These are phyloP conservation scores for Vitis hybrid DNA, from an alignment of 177 flowering plant genomes.

Conservation along the genomic window DNA sequence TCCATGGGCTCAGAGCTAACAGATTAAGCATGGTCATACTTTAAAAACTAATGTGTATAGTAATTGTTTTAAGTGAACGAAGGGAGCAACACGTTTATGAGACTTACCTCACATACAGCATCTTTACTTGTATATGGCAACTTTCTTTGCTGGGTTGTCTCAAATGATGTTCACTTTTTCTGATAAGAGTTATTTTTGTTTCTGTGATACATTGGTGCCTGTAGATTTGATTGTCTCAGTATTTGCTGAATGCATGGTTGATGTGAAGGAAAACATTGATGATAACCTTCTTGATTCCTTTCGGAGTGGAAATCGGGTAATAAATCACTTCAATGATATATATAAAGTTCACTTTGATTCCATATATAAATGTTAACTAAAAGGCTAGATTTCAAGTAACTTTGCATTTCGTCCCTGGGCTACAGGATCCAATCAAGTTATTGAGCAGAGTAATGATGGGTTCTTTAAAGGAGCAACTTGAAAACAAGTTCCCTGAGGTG, in stretches of 20 bases:
- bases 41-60: no score
- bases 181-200: no score
- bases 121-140: no score
- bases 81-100: no score
- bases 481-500: conserved; percentile 50
- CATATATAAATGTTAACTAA: not conserved
- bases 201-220: conserved; percentile 17
- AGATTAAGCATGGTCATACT: no score
- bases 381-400: not conserved
- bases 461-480: conserved; percentile 44
- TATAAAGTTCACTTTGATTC: not conserved
- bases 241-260: conserved; percentile 52
- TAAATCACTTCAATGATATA: not conserved
- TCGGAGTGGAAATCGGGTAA: conserved; percentile 47
- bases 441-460: conserved; percentile 40
- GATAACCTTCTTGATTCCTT: conserved; percentile 42
- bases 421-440: conserved; percentile 51
- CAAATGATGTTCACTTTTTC: not conserved
- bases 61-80: no score
- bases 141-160: no score
- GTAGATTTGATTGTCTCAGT: conserved; percentile 49
- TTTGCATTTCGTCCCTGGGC: not conserved
- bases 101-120: no score
- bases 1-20: no score
- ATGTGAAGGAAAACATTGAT: conserved; percentile 80